Conservation (phyloP, 768 basidiomycete species). For the Candolleomyces aberdarensis region DNA sequence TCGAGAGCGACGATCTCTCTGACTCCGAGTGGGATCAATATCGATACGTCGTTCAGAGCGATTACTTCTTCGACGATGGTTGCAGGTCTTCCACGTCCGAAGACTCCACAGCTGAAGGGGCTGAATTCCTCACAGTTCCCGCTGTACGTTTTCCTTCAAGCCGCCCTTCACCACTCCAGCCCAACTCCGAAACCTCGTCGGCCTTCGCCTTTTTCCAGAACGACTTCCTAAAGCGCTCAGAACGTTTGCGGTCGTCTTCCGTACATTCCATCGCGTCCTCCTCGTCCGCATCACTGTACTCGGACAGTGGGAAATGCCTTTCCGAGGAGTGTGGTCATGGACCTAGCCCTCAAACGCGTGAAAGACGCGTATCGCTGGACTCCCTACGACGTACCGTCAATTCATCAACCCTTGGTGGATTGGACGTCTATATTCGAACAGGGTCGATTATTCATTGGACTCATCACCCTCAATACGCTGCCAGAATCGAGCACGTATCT, state of each 20-base stretch:
- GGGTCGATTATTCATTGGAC: slow-evolving; percentile 2
- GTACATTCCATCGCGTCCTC: neutral
- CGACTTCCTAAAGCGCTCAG: neutral
- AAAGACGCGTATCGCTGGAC: neutral
- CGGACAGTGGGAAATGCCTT: too few relatives aligned
- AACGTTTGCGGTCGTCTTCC: neutral
- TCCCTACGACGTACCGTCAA: neutral
- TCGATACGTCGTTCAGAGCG: too few relatives aligned
- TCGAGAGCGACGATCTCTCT: too few relatives aligned
- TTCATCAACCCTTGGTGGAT: neutral
- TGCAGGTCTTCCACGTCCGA: neutral
- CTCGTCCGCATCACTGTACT: neutral
- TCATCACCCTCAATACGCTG: neutral
- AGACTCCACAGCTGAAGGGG: neutral
- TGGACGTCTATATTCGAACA: slow-evolving; percentile 2
- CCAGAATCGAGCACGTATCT: neutral
- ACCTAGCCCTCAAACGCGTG: too few relatives aligned
- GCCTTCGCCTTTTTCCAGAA: slow-evolving; percentile 4
- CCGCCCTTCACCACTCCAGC: neutral
- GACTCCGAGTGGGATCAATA: too few relatives aligned
- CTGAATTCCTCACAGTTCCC: neutral
- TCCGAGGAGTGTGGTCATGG: too few relatives aligned
- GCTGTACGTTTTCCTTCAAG: too few relatives aligned
- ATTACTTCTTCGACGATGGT: too few relatives aligned
- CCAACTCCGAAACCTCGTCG: neutral